phyloP scores from a whole-genome alignment of 148 eudicot species.

The Rhododendron ferrugineum region DNA sequence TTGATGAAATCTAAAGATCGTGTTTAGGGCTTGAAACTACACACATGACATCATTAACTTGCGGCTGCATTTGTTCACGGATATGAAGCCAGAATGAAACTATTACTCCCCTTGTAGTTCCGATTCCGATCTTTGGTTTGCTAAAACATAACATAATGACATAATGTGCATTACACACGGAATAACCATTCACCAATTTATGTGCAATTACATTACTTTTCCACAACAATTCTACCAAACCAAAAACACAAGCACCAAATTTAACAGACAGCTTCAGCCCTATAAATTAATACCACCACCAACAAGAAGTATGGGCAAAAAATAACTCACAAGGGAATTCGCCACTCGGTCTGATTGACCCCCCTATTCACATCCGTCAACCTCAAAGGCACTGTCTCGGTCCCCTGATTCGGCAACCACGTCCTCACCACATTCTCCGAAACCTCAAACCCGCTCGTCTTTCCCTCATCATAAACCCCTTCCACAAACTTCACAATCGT shows the following conservation, averaged over 20 bases:
- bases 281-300: not conserved
- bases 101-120: not conserved
- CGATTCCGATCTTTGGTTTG: not conserved
- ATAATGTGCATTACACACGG: not conserved
- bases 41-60: not conserved
- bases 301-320: not conserved
- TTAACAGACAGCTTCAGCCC: not conserved
- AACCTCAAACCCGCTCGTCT: conserved; percentile 44
- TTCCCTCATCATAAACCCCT: conserved; percentile 22
- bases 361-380: conserved; percentile 64
- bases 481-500: conserved; percentile 45
- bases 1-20: not conserved
- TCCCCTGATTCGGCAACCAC: conserved; percentile 55
- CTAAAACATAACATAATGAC: not conserved
- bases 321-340: conserved; percentile 70
- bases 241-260: not conserved
- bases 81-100: not conserved
- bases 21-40: not conserved
- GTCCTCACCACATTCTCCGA: conserved; percentile 54
- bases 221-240: not conserved
- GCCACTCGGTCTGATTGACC: conserved; percentile 57
- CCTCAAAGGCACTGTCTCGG: conserved; percentile 45
- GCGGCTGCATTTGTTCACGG: not conserved
- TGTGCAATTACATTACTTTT: not conserved
- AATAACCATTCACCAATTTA: not conserved